Conservation (phyloP, 495 filamentous ascomycete species). For the Evernia prunastri region DNA sequence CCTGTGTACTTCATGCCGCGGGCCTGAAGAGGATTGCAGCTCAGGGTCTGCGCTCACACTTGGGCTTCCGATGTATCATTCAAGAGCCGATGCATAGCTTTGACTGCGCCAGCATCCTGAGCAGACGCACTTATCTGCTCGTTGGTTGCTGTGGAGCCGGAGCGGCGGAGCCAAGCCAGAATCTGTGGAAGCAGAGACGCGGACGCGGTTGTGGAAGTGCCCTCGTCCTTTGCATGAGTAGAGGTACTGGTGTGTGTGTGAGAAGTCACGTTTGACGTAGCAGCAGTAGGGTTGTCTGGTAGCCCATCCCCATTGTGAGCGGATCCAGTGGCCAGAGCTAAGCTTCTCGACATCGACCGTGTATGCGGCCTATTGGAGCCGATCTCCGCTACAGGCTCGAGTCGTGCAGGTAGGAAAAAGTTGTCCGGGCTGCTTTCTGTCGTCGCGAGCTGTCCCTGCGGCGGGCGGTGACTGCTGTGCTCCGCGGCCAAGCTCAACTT, state of each 20-base stretch:
- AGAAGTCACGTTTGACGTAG: slow-evolving; percentile 17
- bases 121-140: slow-evolving; percentile 5
- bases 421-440: slow-evolving; percentile 7
- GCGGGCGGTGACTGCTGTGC: slow-evolving; percentile 57
- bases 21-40: not conserved
- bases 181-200: slow-evolving; percentile 18
- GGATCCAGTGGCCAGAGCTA: slow-evolving; percentile 14
- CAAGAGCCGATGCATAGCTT: slow-evolving; percentile 11
- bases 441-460: slow-evolving; percentile 47
- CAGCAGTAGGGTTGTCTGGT: slow-evolving; percentile 14
- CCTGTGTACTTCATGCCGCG: not conserved
- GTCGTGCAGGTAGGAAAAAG: slow-evolving; percentile 8
- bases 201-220: not conserved
- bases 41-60: not conserved
- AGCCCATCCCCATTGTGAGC: not conserved
- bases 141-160: not conserved
- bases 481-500: slow-evolving; percentile 57
- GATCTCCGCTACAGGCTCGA: slow-evolving; percentile 22
- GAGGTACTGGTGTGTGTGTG: slow-evolving; percentile 8
- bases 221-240: not conserved
- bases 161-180: slow-evolving; percentile 18
- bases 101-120: slow-evolving; percentile 7
- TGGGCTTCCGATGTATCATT: slow-evolving; percentile 9
- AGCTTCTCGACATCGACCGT: slow-evolving; percentile 9
- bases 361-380: slow-evolving; percentile 10